A percentile compares a stretch with the other conserved stretches of the same genome.
These are phyloP conservation scores for Kitagawia praeruptora DNA, from an alignment of 129 eudicot species.

Conservation along the genomic window DNA sequence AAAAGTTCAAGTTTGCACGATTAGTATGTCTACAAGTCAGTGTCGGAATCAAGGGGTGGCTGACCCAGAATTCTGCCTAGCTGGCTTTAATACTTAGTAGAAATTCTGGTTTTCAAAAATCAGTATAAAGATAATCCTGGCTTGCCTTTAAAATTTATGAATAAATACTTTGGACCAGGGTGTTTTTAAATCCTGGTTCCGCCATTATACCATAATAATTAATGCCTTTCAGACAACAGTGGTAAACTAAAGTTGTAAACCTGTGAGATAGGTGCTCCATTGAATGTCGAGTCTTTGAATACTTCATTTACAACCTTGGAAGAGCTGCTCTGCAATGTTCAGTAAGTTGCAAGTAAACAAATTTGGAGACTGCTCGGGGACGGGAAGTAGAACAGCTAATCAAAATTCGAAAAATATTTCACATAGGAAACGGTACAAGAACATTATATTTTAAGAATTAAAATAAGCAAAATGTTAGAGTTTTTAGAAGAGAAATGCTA, in stretches of 20 bases:
- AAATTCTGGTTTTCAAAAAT: not conserved
- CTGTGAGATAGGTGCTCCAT: constrained; percentile 37
- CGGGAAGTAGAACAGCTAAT: not conserved
- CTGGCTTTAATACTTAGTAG: too few relatives aligned
- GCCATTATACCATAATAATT: not conserved
- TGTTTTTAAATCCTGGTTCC: not conserved
- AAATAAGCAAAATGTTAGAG: not conserved
- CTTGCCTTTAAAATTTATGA: too few relatives aligned
- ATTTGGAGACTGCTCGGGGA: not conserved
- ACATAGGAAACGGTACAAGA: not conserved
- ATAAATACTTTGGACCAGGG: not conserved
- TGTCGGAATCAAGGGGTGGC: not conserved
- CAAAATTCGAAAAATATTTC: not conserved
- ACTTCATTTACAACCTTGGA: constrained; percentile 13
- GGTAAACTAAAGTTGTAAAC: constrained; percentile 15
- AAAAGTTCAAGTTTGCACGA: not conserved
- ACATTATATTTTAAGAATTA: too few relatives aligned
- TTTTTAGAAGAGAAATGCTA: too few relatives aligned
- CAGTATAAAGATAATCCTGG: not conserved
- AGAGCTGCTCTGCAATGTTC: constrained; percentile 17
- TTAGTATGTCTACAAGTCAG: constrained; percentile 5
- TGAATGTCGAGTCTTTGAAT: constrained; percentile 24
- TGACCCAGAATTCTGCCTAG: not conserved
- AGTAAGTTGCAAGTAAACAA: constrained; percentile 8
- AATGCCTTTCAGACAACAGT: not conserved